A percentile compares a stretch with the other conserved stretches of the same genome.
phyloP scores from a whole-genome alignment of 2,329 filamentous ascomycete species.

The Fonsecaea multimorphosa region DNA sequence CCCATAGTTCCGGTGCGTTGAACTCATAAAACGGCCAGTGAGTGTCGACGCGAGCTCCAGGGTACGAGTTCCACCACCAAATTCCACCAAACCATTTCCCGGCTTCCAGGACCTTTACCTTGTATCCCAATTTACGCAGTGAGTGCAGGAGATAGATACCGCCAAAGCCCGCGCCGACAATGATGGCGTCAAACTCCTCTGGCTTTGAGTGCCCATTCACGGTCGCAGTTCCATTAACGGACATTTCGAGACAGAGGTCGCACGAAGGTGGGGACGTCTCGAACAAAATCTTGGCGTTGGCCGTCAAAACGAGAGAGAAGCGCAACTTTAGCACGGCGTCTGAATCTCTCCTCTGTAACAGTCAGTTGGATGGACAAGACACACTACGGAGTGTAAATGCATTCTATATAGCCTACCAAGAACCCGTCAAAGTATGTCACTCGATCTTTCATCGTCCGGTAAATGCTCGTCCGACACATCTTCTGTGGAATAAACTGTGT shows the following conservation, averaged over 20 bases:
- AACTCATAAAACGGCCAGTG: slow-evolving; percentile 59
- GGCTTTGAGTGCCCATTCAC: slow-evolving; percentile 6
- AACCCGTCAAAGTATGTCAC: no score
- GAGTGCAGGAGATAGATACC: slow-evolving; percentile 56
- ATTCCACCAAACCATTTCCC: slow-evolving; percentile 51
- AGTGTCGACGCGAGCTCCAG: slow-evolving; percentile 44
- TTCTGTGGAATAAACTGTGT: neutral
- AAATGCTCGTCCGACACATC: slow-evolving; percentile 2
- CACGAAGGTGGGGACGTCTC: neutral
- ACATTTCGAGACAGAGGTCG: slow-evolving; percentile 1
- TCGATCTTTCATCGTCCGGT: neutral
- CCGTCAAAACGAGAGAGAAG: neutral
- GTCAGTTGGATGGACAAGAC: neutral
- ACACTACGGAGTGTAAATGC: neutral
- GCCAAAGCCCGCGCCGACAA: slow-evolving; percentile 38
- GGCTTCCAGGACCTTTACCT: slow-evolving; percentile 59
- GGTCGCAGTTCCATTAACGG: neutral
- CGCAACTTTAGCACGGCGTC: neutral
- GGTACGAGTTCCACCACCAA: slow-evolving; percentile 48
- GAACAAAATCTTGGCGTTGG: no score
- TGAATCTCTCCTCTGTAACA: neutral
- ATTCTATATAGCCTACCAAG: neutral
- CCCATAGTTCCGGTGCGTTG: slow-evolving; percentile 55
- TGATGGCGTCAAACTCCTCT: neutral
- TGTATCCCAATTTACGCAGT: slow-evolving; percentile 57